phyloP scores from a whole-genome alignment of 2,329 filamentous ascomycete species.

The Calonectria fujianensis region DNA sequence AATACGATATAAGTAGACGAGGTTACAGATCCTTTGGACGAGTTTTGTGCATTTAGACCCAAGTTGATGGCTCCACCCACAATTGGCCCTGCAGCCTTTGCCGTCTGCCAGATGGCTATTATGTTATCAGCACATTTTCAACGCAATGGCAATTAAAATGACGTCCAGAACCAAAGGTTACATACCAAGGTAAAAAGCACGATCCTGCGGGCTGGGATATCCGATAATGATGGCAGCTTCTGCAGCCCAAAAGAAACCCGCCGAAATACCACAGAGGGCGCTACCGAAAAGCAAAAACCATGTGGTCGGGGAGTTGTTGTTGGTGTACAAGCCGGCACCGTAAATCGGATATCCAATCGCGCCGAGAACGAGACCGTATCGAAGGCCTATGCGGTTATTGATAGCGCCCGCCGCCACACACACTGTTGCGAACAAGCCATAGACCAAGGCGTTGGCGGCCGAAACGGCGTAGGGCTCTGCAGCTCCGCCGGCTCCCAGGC shows the following conservation, averaged over 20 bases:
- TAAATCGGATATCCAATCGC: slow-evolving; percentile 14
- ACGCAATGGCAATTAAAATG: not conserved
- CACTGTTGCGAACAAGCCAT: slow-evolving; percentile 2
- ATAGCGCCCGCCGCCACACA: slow-evolving; percentile 11
- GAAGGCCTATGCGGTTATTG: slow-evolving; percentile 13
- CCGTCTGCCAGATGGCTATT: slow-evolving; percentile 15
- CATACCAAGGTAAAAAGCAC: slow-evolving; percentile 19
- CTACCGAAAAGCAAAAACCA: slow-evolving; percentile 19
- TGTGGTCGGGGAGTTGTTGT: slow-evolving; percentile 15
- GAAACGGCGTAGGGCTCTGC: slow-evolving; percentile 73
- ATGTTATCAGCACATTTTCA: not conserved
- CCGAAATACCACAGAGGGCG: slow-evolving; percentile 11
- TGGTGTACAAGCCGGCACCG: slow-evolving; percentile 9
- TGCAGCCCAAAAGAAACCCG: slow-evolving; percentile 2
- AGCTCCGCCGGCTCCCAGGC: slow-evolving; percentile 65
- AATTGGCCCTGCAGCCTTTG: slow-evolving; percentile 9
- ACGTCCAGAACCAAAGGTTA: not conserved
- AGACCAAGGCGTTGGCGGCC: slow-evolving; percentile 13
- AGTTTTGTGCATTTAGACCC: slow-evolving; percentile 17
- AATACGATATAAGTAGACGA: slow-evolving; percentile 3
- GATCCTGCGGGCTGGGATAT: not conserved
- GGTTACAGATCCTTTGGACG: not conserved
- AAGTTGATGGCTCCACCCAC: slow-evolving; percentile 14
- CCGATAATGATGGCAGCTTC: slow-evolving; percentile 22
- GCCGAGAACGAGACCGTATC: not conserved